Evolutionary conservation across 768 basidiomycete species (phyloP).

Genomic region (Ramaria rubella): DNA sequence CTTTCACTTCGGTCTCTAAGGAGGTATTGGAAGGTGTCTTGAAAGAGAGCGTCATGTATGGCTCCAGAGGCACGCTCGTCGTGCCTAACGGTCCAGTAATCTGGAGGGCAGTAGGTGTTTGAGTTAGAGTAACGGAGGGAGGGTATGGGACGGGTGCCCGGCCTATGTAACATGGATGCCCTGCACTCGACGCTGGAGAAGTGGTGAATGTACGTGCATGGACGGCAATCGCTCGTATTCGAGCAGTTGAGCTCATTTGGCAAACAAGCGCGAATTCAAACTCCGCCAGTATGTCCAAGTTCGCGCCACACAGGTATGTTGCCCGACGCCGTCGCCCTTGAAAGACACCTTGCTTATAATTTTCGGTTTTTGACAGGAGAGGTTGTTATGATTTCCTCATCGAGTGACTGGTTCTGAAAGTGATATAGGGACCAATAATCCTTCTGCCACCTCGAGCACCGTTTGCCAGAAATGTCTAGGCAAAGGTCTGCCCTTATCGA

Average conservation of each 20-base stretch:
- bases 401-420: neutral
- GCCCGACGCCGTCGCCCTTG: neutral
- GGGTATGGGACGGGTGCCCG: slow-evolving; percentile 47
- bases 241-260: neutral
- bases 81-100: slow-evolving; percentile 57
- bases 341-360: neutral
- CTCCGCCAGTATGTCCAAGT: slow-evolving; percentile 61
- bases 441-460: slow-evolving; percentile 58
- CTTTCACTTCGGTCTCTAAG: neutral
- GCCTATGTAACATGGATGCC: slow-evolving; percentile 41
- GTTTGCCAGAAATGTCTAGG: slow-evolving; percentile 79
- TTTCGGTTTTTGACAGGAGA: neutral
- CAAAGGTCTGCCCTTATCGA: slow-evolving; percentile 40
- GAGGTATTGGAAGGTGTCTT: neutral
- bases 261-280: neutral
- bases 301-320: slow-evolving; percentile 56
- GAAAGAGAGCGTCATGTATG: slow-evolving; percentile 38
- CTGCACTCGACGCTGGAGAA: slow-evolving; percentile 33
- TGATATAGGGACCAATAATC: slow-evolving; percentile 38
- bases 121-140: slow-evolving; percentile 37
- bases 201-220: slow-evolving; percentile 37
- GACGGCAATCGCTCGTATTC: slow-evolving; percentile 5
- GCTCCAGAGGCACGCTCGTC: slow-evolving; percentile 40
- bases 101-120: slow-evolving; percentile 31
- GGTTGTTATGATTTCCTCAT: neutral